Base-by-base conservation (phyloP, 805 yeast genomes). In the Saturnispora quitensis region DNA sequence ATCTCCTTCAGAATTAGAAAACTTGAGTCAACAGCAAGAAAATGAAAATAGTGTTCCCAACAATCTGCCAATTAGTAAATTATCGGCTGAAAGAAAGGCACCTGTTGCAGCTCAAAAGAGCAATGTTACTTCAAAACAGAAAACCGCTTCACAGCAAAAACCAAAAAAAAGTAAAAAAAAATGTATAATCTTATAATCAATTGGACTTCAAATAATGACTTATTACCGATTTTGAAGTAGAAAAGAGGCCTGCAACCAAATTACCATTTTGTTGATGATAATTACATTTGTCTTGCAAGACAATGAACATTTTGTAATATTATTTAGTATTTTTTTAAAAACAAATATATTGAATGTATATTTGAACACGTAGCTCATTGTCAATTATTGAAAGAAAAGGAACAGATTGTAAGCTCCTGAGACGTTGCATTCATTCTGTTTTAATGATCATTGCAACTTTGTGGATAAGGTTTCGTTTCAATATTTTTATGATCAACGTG, bases 111-210 rank as follows among this genome's bases (percentile, higher is more conserved):
- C 42, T 18, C 20, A 38, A 10, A 38, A 38, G 2, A 6, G 12
- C 18, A 18, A 12, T 17, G 12, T 20, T 8, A 17, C 22, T 38
- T 18, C 50, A 10, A 15, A 31, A n/a, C 20, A 20, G n/a, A 24
- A 31, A 24, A 28, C 20, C 18, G 7, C 34, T 8, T 34, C 44
- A 20, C 44, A 35, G 31, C 31, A 24, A 22, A 44, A 43, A 28
- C 17, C 20, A 31, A 50, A 50, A 42, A 50, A 50, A 24, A 50
- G 45, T 25, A 50, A 49, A 28, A 48, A 49, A 22, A 50, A 44
- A 31, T 50, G 52, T 50, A 28, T 44, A 15, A 50, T 50, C 28
- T 50, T 50, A 36, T 50, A 38, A 36, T 5, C 20, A n/a, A 9
- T 42, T 42, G 33, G 9, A 22, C 20, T 7, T 8, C 24, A n/a